Conservation (phyloP, 495 filamentous ascomycete species). For the Penicillium atrosanguineum region DNA sequence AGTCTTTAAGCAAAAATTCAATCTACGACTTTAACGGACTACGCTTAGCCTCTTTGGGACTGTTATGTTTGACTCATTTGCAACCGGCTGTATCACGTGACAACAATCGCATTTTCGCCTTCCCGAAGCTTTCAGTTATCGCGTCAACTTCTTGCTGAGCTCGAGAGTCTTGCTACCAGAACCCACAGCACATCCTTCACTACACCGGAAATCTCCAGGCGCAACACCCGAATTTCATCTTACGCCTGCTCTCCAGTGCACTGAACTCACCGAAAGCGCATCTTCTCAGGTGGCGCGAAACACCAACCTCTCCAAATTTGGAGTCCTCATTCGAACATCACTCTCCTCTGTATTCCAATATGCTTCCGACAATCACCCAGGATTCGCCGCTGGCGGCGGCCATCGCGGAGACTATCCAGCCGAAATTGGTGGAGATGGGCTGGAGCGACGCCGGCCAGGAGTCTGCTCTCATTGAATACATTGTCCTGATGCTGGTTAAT, state of each 20-base stretch:
- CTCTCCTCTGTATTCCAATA: constrained; percentile 6
- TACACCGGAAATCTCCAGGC: neutral
- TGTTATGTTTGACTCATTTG: neutral
- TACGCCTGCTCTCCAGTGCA: neutral
- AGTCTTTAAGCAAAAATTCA: neutral
- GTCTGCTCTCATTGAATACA: constrained; percentile 87
- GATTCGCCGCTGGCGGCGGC: constrained; percentile 69
- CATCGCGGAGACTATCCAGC: constrained; percentile 74
- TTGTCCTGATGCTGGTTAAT: constrained; percentile 93
- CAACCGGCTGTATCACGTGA: neutral
- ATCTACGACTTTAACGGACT: neutral
- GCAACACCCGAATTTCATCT: neutral
- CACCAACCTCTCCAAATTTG: constrained; percentile 1
- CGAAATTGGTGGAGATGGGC: constrained; percentile 92
- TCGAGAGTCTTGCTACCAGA: neutral
- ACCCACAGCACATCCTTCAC: neutral
- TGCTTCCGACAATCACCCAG: constrained; percentile 22
- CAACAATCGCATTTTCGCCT: neutral
- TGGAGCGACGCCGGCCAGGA: constrained; percentile 84
- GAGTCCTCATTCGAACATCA: neutral
- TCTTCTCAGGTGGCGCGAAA: constrained; percentile 18
- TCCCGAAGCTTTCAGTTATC: neutral
- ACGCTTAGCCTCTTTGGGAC: neutral
- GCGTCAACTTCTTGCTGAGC: neutral
- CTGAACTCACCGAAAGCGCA: constrained; percentile 6